A percentile compares a stretch with the other conserved stretches of the same genome.
These are phyloP conservation scores for Gautieria morchelliformis DNA, from an alignment of 768 basidiomycete species.

Conservation along the genomic window DNA sequence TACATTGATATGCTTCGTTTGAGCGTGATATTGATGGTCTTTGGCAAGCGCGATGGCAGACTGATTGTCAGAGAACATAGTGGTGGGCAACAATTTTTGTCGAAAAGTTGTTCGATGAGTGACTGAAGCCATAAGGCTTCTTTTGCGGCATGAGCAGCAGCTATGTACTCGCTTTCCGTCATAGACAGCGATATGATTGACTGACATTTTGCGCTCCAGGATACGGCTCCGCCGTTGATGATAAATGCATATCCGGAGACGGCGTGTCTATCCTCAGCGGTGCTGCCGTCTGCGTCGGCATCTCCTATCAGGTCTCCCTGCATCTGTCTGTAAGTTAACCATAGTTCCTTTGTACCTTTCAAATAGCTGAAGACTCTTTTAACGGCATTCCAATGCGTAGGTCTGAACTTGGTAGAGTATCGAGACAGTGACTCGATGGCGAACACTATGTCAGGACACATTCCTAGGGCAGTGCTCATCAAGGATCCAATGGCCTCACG, in stretches of 20 bases:
- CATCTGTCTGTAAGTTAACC: not conserved
- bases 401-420: slow-evolving; percentile 7
- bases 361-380: slow-evolving; percentile 8
- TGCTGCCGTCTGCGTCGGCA: slow-evolving; percentile 18
- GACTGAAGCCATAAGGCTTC: slow-evolving; percentile 20
- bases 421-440: slow-evolving; percentile 7
- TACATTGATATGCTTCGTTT: slow-evolving; percentile 31
- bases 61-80: slow-evolving; percentile 19
- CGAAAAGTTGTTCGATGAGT: slow-evolving; percentile 12
- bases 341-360: not conserved
- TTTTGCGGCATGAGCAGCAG: slow-evolving; percentile 20
- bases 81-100: slow-evolving; percentile 1
- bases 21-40: slow-evolving; percentile 20
- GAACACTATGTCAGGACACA: not conserved
- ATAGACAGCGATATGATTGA: slow-evolving; percentile 26
- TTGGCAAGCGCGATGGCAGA: slow-evolving; percentile 14
- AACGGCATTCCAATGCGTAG: slow-evolving; percentile 4
- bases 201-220: slow-evolving; percentile 28
- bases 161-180: slow-evolving; percentile 37
- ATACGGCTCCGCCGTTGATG: slow-evolving; percentile 22
- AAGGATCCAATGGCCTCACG: no score
- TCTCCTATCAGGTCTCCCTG: slow-evolving; percentile 11
- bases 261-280: slow-evolving; percentile 16
- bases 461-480: no score
- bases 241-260: slow-evolving; percentile 28